Evolutionary conservation across 257 asterid genomes (phyloP), one percentile per base, ranked within the genome.

Genomic region (Eucommia ulmoides): DNA sequence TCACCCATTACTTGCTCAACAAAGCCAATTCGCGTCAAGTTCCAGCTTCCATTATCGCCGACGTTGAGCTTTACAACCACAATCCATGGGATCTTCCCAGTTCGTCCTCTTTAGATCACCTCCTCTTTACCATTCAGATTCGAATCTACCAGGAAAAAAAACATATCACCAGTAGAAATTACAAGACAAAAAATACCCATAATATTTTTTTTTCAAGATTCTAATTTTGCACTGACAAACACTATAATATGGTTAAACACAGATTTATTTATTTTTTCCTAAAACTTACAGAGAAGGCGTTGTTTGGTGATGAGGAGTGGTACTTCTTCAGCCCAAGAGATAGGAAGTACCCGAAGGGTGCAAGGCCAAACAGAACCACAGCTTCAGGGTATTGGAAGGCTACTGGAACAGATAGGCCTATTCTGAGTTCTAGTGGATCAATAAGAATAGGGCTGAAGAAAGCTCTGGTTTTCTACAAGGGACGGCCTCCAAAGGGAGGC

Each of bases 21-120:
- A 81, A 75, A 48, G 59, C 75, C 12, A 78, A 76, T 23, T 76
- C 63, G 17, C 73, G 61, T 26, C 74, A 80, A 2, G 55, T 82
- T 20, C 82, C 85, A 1, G 64, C 77, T 3, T 45, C 65, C 21
- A 52, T 82, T 21, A 71, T 82, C 38, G 74, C 79, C 2, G 85
- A 78, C 22, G 64, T 82, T 21, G 67, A 76, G 60, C 81, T 82
- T 14, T 79, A 79, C 15, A 63, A 65, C 23, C 67, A 71, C 50
- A 65, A 82, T 56, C 88, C 93, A 0, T 76, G 93, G 93, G 81
- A 82, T 51, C 71, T 82, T 17, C 88, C 82, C 46, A 59, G 93
- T 82, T 21, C 41, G 79, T 64, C 22, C 41, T 22, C 50, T n/a
- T 21, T 24, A 53, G 22, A 25, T 22, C 45, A 18, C 41, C 19